A percentile compares a stretch with the other conserved stretches of the same genome.
phyloP scores from a whole-genome alignment of 169 alveolate species.

The Plasmodium malariae region DNA sequence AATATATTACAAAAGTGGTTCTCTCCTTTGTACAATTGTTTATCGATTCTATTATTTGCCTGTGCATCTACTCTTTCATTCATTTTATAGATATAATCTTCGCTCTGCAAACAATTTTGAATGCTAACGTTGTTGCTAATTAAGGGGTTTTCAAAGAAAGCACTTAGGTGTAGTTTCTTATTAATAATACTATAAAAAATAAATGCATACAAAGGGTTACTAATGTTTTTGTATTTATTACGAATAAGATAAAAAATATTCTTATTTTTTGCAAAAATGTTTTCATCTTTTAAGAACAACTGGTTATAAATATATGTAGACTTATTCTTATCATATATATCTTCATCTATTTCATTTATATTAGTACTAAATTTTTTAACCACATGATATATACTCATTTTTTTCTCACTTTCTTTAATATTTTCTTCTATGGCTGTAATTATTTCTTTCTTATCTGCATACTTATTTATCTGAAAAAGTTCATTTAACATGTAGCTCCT shows the following conservation, averaged over 20 bases:
- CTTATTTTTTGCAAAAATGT: conserved; percentile 42
- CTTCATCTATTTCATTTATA: not conserved
- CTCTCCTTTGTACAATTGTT: too few relatives aligned
- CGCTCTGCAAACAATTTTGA: not conserved
- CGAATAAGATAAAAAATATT: conserved; percentile 37
- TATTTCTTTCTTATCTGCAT: conserved; percentile 28
- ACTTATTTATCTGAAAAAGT: conserved; percentile 7
- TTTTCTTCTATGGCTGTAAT: conserved; percentile 15
- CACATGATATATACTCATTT: not conserved
- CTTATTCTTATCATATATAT: not conserved
- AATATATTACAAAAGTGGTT: too few relatives aligned
- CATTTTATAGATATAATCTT: not conserved
- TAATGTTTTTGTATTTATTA: conserved; percentile 32
- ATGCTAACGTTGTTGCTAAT: conserved; percentile 8
- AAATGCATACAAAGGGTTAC: conserved; percentile 39
- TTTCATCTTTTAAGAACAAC: conserved; percentile 37
- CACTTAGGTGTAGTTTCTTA: conserved; percentile 3
- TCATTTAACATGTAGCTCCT: conserved; percentile 41
- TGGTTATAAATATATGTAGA: conserved; percentile 9
- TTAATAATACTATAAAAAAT: conserved; percentile 25
- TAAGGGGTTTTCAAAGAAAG: conserved; percentile 17
- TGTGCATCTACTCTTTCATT: too few relatives aligned
- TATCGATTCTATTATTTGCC: too few relatives aligned
- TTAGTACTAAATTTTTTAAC: conserved; percentile 1
- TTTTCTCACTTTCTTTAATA: not conserved